Evolutionary conservation across 2,329 filamentous ascomycete species (phyloP), one percentile per base, ranked within the genome.

Genomic region (Fusarium sublunatum): DNA sequence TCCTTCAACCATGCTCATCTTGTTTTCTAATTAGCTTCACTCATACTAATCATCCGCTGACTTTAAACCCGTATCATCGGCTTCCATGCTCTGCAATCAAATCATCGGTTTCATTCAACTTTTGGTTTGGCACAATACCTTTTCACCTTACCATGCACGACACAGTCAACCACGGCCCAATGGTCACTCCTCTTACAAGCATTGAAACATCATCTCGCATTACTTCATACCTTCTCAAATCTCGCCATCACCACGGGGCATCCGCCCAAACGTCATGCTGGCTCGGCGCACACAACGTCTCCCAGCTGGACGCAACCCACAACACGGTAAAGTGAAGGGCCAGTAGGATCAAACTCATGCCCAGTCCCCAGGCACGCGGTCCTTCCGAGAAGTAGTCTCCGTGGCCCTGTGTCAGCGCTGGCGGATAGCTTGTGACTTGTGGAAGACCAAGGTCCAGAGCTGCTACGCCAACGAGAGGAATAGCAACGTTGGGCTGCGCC

Each of bases 391-490:
- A 53, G 13, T 69, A 53, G 34, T 64, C 55, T 12, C 58, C 59
- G 19, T 63, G 52, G 32, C 53, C 49, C 32, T 56, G 48, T 25
- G 62, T 53, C 28, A 59, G 28, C 36, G 38, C 42, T 10, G 40
- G 56, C 19, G 57, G 43, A 19, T 55, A 49, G 39, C 40, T 60
- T 24, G 46, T 54, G 19, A 57, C 42, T 39, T 38, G 68, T 5
- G 80, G 75, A 31, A 82, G 65, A 22, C 77, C 81, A n/a, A 88
- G 73, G 53, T 93, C 91, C 11, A 92, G 68, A 1, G 84, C 86
- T 8, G 91, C 92, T 7, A 94, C 74, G 4, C 84, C 76, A 5
- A 96, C 77, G 2, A 96, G 78, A 4, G 90, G 87, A 65, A 89
- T 88, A 5, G 87, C 81, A 5, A 93, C 76, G 74, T 84, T 84